phyloP scores from a whole-genome alignment of 1,284 basidiomycete species.

The Peniophora sp. region DNA sequence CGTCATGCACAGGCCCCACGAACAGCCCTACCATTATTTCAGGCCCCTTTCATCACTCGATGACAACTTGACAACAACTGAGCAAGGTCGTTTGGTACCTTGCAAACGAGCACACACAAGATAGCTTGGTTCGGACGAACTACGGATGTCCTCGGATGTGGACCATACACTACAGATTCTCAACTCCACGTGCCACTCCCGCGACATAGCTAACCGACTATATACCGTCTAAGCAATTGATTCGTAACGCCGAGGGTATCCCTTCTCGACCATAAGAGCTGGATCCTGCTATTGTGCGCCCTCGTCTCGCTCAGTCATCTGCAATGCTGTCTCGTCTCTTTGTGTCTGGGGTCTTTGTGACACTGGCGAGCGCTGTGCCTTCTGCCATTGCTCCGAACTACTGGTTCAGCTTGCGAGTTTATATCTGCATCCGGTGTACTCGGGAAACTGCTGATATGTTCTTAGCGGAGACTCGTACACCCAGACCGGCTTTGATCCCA shows the following conservation, averaged over 20 bases:
- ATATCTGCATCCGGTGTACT: neutral
- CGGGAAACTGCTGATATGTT: neutral
- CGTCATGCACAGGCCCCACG: too few relatives aligned
- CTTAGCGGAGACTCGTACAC: conserved; percentile 53
- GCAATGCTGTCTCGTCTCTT: neutral
- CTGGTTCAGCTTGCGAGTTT: conserved; percentile 8
- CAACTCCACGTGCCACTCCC: too few relatives aligned
- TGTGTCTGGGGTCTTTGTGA: neutral
- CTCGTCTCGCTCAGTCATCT: neutral
- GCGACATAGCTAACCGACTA: neutral
- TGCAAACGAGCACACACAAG: too few relatives aligned
- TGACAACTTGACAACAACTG: too few relatives aligned
- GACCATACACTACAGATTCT: too few relatives aligned
- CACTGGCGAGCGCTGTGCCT: neutral
- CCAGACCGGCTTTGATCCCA: conserved; percentile 40
- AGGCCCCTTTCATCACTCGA: too few relatives aligned
- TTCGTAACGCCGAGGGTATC: neutral
- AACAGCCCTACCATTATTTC: too few relatives aligned
- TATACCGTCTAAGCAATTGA: neutral
- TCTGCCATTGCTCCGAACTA: conserved; percentile 2
- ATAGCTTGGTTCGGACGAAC: too few relatives aligned
- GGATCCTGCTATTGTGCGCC: neutral
- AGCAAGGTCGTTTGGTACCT: too few relatives aligned
- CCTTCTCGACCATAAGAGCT: neutral
- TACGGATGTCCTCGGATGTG: too few relatives aligned